These are phyloP conservation scores for Aspergillus sp. DNA, from an alignment of 2,329 filamentous ascomycete species.

Conservation along the genomic window DNA sequence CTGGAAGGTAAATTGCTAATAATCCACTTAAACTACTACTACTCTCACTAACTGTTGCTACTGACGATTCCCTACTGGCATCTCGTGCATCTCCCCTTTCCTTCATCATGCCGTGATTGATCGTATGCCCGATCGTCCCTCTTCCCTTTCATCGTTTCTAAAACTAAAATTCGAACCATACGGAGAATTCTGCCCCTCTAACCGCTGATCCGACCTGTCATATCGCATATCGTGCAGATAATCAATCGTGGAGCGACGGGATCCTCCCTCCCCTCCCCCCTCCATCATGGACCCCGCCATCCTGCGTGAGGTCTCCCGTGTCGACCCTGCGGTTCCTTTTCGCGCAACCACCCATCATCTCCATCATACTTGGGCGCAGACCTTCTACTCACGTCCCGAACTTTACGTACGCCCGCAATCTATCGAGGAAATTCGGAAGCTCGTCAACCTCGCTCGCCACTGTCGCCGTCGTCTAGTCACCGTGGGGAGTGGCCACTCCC, in stretches of 20 bases:
- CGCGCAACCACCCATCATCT: constrained; percentile 70
- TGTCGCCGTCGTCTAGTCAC: constrained; percentile 81
- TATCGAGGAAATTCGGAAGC: constrained; percentile 78
- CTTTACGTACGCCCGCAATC: constrained; percentile 85
- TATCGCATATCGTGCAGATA: not conserved
- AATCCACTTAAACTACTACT: too few relatives aligned
- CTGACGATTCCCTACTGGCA: too few relatives aligned
- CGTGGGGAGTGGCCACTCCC: constrained; percentile 90
- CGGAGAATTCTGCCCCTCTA: not conserved
- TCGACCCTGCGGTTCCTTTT: constrained; percentile 70
- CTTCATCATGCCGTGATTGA: constrained; percentile 9
- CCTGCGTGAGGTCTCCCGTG: constrained; percentile 57
- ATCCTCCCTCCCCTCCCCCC: constrained; percentile 3
- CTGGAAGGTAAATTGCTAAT: too few relatives aligned
- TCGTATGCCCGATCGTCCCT: not conserved
- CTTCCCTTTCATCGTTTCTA: not conserved
- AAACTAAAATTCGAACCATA: not conserved
- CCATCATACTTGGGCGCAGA: constrained; percentile 93
- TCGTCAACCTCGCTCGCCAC: constrained; percentile 75
- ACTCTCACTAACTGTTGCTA: too few relatives aligned
- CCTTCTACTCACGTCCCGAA: constrained; percentile 85
- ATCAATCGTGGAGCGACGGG: not conserved
- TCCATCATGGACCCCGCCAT: constrained; percentile 49
- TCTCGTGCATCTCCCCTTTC: too few relatives aligned
- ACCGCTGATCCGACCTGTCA: not conserved